Conservation (phyloP, 306 rosid genomes). For the Corylus americana region DNA sequence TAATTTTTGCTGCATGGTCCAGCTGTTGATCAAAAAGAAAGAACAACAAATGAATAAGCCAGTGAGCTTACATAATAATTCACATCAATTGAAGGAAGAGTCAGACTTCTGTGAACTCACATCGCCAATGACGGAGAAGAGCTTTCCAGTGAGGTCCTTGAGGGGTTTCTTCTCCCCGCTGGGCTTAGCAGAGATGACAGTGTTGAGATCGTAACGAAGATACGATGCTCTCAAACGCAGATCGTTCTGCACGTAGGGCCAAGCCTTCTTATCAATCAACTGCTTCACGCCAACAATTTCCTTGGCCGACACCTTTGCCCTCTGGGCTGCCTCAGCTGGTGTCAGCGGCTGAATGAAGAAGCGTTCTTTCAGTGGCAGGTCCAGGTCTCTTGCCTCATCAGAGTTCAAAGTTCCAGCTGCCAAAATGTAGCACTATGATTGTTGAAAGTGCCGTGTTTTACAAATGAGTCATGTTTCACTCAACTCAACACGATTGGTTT, state of each 20-base stretch:
- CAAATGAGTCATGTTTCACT: no score
- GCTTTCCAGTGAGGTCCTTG: conserved; percentile 83
- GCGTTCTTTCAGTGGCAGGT: conserved; percentile 71
- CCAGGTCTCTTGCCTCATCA: conserved; percentile 80
- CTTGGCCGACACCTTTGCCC: conserved; percentile 93
- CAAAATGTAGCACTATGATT: conserved; percentile 7
- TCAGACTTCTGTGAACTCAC: conserved; percentile 43
- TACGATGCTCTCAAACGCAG: conserved; percentile 71
- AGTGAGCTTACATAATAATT: background rate
- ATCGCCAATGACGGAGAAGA: conserved; percentile 67
- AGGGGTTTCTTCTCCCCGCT: conserved; percentile 74
- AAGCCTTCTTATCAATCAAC: conserved; percentile 84
- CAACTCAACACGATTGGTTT: no score
- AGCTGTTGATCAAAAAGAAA: conserved; percentile 42
- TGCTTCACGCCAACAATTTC: conserved; percentile 74
- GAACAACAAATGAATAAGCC: background rate
- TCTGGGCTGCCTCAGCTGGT: conserved; percentile 64
- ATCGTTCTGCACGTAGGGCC: conserved; percentile 93
- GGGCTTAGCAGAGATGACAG: conserved; percentile 71
- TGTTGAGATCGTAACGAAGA: conserved; percentile 86
- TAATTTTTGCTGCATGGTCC: conserved; percentile 90
- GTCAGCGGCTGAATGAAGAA: conserved; percentile 77
- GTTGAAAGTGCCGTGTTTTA: background rate
- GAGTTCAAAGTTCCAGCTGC: conserved; percentile 94
- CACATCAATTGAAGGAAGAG: background rate